Conservation (phyloP, 495 filamentous ascomycete genomes). For the Penicillium manginii region DNA sequence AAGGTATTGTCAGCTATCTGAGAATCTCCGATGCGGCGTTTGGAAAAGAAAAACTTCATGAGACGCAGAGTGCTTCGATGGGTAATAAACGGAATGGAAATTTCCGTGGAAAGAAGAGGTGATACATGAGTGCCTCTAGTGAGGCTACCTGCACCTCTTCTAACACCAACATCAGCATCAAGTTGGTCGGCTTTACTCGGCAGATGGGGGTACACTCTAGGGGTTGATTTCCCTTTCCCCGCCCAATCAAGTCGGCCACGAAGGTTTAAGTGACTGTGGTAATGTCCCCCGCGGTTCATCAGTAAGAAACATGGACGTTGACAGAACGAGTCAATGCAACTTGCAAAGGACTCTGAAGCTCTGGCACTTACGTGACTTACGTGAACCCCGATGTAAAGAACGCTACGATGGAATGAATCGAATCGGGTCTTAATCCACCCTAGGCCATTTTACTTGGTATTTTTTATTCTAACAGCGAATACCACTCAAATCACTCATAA, state of each 20-base stretch:
- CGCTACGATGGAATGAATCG: background rate
- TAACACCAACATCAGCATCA: too few species aligned
- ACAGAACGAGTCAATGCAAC: too few species aligned
- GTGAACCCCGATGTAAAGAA: background rate
- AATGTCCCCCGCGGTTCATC: too few species aligned
- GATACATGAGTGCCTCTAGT: background rate
- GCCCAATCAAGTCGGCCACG: too few species aligned
- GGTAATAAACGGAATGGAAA: conserved; percentile 43
- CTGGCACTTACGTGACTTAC: background rate
- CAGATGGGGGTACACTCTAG: too few species aligned
- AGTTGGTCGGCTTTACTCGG: too few species aligned
- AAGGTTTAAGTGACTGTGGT: too few species aligned
- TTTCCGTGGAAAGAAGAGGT: conserved; percentile 38
- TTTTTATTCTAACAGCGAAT: background rate
- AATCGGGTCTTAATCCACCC: background rate
- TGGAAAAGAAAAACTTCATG: conserved; percentile 71
- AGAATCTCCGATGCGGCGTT: conserved; percentile 80
- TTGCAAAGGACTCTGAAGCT: background rate
- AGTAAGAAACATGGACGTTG: too few species aligned
- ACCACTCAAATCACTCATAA: conserved; percentile 9
- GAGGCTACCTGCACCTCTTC: background rate
- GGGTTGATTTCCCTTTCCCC: too few species aligned
- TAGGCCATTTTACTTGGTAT: background rate
- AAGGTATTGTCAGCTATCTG: conserved; percentile 87
- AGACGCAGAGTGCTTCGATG: conserved; percentile 30